Evolutionary conservation across 441 rosid species (phyloP).

Genomic region (Lepidium campestre): DNA sequence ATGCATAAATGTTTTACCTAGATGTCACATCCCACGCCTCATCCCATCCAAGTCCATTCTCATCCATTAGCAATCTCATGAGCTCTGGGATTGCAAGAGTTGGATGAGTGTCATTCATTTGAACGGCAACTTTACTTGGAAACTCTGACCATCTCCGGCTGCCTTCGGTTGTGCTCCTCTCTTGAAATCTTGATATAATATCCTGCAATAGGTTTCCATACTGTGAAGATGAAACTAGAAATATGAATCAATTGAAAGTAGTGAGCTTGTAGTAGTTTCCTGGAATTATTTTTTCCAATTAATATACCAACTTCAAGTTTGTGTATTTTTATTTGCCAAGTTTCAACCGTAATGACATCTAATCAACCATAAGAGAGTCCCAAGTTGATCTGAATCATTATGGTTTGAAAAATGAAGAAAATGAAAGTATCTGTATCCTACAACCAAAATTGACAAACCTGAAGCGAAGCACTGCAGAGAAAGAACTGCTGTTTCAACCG

Average conservation of each 20-base stretch:
- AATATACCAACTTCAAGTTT: background rate
- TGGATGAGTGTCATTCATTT: conserved; percentile 97
- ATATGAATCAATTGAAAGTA: background rate
- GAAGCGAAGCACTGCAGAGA: conserved; percentile 98
- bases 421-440: conserved; percentile 5
- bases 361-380: background rate
- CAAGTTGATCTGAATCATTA: background rate
- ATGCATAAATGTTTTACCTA: conserved; percentile 36
- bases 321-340: background rate
- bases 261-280: background rate
- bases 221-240: background rate
- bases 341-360: background rate
- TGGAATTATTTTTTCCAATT: background rate
- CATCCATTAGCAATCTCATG: conserved; percentile 90
- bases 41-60: conserved; percentile 95
- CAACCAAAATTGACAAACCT: conserved; percentile 46
- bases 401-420: conserved; percentile 1
- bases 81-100: conserved; percentile 98
- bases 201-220: conserved; percentile 56
- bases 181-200: conserved; percentile 78
- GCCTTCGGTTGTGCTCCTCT: conserved; percentile 54
- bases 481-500: conserved; percentile 96
- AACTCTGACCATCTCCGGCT: conserved; percentile 82
- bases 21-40: conserved; percentile 96
- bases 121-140: conserved; percentile 89